Base-by-base conservation (phyloP, 768 basidiomycete genomes). In the Exsudoporus frostii region DNA sequence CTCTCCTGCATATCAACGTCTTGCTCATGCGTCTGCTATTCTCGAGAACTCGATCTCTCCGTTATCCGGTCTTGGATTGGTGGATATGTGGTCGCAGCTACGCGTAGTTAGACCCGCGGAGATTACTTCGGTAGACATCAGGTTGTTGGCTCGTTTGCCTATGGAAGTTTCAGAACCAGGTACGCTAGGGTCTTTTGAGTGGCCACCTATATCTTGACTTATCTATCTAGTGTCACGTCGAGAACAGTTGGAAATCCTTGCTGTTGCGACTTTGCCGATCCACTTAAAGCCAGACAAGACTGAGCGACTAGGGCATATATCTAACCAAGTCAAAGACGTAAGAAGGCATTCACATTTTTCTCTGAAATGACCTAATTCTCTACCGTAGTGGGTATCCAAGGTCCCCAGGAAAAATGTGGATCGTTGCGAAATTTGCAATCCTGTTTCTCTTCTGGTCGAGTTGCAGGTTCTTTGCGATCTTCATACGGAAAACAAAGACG, bases 41-140 rank as follows among this genome's bases (percentile, higher is more conserved):
- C 71, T 95, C 4, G 72, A 76, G 34, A 68, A 75, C 5, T 63
- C 73, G 4, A 74, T 88, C 15, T 80, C 79, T 3, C 77, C 84
- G 15, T 81, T 83, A 7, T 79, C 82, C n/a, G 94, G 95, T 5
- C 74, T 82, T 24, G 88, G 86, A 22, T 72, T 94, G 65, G 71
- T 79, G 19, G 76, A 84, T 20, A 80, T 96, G 33, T 96, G 92
- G 92, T 73, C 76, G 13, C 67, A 65, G 7, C 67, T 85, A 50
- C 76, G 63, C 11, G 36, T 38, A 13, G 59, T 60, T 19, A 51
- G 48, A 53, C 45, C 40, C 36, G 52, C 42, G 41, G 61, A 58
- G 29, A 45, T 59, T 10, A 59, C 50, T 7, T 67, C 51, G 10
- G 8, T 20, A 20, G 67, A 66, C 9, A 41, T 72, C 20, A 56